Base-by-base conservation (phyloP, 2,329 filamentous ascomycete genomes). In the Exophiala oligosperma region DNA sequence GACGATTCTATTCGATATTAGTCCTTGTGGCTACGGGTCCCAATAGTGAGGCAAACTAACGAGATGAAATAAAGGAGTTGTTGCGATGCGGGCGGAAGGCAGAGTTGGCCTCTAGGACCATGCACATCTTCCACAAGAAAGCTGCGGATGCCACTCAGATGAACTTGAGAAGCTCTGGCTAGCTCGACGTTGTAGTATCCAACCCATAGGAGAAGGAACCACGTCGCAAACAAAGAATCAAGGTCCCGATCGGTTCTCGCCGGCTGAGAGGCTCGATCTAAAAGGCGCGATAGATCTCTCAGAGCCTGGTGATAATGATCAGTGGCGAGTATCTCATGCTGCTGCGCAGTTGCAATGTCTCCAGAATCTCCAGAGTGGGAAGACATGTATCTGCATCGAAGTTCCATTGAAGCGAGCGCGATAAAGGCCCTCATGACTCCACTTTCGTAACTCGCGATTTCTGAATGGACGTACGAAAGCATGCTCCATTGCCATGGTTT, bases 401-500 rank as follows among this genome's bases (percentile, higher is more conserved):
- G 29, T 51, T 59, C 56, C 51, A 55, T 55, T 43, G 56, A 54
- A 2, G 56, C 56, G 17, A 54, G 29, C n/a, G 56, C 51, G 17
- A 59, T 59, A 46, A 59, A 59, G 5, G 43, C 35, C 32, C 52
- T 54, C 56, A 59, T 59, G 3, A 59, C 56, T 12, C 56, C 56
- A 2, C 14, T 23, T 49, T 59, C 51, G 12, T 28, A 21, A 17
- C 17, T 28, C 12, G 56, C 56, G n/a, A 59, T 49, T 12, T 28
- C 23, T 14, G 56, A 54, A 38, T 59, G 52, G 11, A 59, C 24
- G 29, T 59, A 59, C 9, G 56, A 54, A 35, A 59, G 26, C 43
- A 59, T 55, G 37, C 56, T 59, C 56, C 56, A 59, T 11, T 26
- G 14, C 56, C 56, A 59, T 14, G 56, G 56, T 28, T 59, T 59